A percentile compares a stretch with the other conserved stretches of the same genome.
Conservation (phyloP, 441 rosid species). For the Pelargonium myrrhifolium region DNA sequence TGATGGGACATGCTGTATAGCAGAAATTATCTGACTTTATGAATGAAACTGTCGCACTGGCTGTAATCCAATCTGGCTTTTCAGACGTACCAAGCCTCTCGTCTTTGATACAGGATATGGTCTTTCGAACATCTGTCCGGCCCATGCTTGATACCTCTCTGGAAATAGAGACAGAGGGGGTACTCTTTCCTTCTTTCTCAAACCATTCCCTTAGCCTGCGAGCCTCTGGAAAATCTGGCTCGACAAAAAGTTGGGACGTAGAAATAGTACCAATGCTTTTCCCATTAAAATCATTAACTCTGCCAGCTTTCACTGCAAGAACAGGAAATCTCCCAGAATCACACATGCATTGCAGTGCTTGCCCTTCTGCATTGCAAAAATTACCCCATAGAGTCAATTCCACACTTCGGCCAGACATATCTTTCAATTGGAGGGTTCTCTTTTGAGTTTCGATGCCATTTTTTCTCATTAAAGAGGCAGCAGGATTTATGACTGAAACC, state of each 20-base stretch:
- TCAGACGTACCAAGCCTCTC: slow-evolving; percentile 87
- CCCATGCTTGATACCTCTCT: slow-evolving; percentile 47
- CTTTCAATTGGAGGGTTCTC: slow-evolving; percentile 64
- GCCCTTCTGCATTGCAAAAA: slow-evolving; percentile 67
- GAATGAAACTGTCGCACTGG: slow-evolving; percentile 52
- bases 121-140: slow-evolving; percentile 50
- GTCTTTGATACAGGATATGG: slow-evolving; percentile 74
- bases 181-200: slow-evolving; percentile 55
- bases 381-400: slow-evolving; percentile 85
- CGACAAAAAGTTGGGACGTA: slow-evolving; percentile 67
- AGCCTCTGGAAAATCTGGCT: slow-evolving; percentile 73
- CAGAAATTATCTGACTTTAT: slow-evolving; percentile 75
- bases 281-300: slow-evolving; percentile 76
- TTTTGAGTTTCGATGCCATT: slow-evolving; percentile 86
- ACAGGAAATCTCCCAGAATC: slow-evolving; percentile 67
- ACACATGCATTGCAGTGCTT: slow-evolving; percentile 54
- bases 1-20: slow-evolving; percentile 84
- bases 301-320: slow-evolving; percentile 68
- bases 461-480: slow-evolving; percentile 65
- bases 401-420: slow-evolving; percentile 73
- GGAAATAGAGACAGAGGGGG: slow-evolving; percentile 59
- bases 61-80: slow-evolving; percentile 86
- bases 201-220: slow-evolving; percentile 62
- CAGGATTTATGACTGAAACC: slow-evolving; percentile 57
- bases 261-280: slow-evolving; percentile 74